Base-by-base conservation (phyloP, 1,284 basidiomycete species). In the Irpex rosettiformis region DNA sequence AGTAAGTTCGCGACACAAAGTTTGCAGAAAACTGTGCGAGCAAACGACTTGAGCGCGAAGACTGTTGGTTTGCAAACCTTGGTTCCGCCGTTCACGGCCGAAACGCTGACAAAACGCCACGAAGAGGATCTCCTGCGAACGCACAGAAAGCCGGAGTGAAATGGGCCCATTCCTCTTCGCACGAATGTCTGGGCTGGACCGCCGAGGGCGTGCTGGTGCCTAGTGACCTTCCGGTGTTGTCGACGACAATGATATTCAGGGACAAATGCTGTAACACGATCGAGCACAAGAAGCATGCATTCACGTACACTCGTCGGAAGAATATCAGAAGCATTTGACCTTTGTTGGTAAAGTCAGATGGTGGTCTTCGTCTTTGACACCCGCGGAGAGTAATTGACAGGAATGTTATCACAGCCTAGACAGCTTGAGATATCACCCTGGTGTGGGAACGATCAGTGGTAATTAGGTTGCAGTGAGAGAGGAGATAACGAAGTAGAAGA, bases 261-360 rank as follows among this genome's bases (percentile, higher is more conserved):
- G 43, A 47, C 43, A 16, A 47, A 24, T 24, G 43, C 43, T 47
- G 43, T 47, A 47, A 47, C 43, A 47, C 43, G 43, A 47, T 47
- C 43, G 43, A 47, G 18, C 43, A 18, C 11, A 47, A 47, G 43
- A 47, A 47, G 43, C 43, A 47, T 18, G 18, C n/a, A 18, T 47
- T 47, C n/a, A 47, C 43, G 43, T 47, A 47, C 43, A 8, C 22
- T 47, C 8, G 43, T 47, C 22, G 43, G 22, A 18, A 47, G 43
- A 47, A 47, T 47, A 47, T 47, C 43, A 47, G 22, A 47, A 24
- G 33, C 33, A 47, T 24, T 4, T 8, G 10, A 11, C 33, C 16
- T 37, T 37, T 16, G 16, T 37, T 37, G 33, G 33, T 37, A 8
- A 16, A 11, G 33, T 37, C 33, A 37, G 33, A 37, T 37, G 33